These are phyloP conservation scores for Entomortierella beljakovae DNA, from an alignment of 192 early-diverging fungal species.

Conservation along the genomic window DNA sequence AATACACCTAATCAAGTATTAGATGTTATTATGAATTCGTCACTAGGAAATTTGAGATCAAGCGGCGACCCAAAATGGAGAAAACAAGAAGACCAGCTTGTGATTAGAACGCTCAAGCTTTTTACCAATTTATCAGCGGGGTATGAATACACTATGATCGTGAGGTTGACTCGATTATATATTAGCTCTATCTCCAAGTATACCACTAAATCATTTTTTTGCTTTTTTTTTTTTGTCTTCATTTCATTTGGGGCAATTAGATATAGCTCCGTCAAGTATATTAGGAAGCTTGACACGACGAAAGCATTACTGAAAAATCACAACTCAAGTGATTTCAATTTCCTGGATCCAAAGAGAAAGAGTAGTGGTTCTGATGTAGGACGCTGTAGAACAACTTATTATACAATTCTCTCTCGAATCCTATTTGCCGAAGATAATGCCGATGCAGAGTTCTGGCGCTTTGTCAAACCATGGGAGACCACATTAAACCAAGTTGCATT, in stretches of 20 bases:
- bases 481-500: conserved; percentile 62
- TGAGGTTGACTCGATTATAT: no score
- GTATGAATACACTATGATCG: conserved; percentile 21
- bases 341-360: conserved; percentile 61
- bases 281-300: conserved; percentile 80
- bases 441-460: conserved; percentile 72
- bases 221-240: no score
- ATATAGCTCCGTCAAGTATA: conserved; percentile 78
- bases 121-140: conserved; percentile 83
- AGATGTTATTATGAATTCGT: conserved; percentile 40
- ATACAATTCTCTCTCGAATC: conserved; percentile 79
- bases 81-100: conserved; percentile 36
- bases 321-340: conserved; percentile 73
- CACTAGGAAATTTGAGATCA: conserved; percentile 33
- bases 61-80: conserved; percentile 33
- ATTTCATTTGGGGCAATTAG: conserved; percentile 46
- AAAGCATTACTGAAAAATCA: conserved; percentile 80
- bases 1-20: conserved; percentile 53
- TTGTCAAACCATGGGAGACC: conserved; percentile 76
- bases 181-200: no score
- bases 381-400: conserved; percentile 75
- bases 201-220: neutral
- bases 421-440: conserved; percentile 78
- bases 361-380: conserved; percentile 28
- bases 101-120: conserved; percentile 71